phyloP scores from a whole-genome alignment of 306 rosid species.

The Arachis hypogaea region DNA sequence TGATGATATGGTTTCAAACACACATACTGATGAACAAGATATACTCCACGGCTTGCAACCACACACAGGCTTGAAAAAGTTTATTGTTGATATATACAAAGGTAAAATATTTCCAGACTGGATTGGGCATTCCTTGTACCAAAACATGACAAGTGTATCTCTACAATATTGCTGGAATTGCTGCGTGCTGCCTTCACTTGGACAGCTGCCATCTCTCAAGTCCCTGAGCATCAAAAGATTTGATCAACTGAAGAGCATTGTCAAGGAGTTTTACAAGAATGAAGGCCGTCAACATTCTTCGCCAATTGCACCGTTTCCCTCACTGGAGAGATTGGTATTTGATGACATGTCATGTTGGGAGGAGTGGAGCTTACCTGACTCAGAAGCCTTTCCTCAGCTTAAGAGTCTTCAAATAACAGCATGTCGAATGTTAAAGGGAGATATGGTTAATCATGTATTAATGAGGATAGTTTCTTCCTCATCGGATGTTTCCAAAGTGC shows the following conservation, averaged over 20 bases:
- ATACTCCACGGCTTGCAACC: slow-evolving; percentile 13
- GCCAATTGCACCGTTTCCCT: background rate
- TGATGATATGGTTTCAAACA: background rate
- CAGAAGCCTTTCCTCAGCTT: background rate
- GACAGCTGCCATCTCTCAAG: slow-evolving; percentile 14
- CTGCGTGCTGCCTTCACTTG: slow-evolving; percentile 23
- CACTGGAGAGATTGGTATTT: background rate
- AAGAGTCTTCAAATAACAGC: fast-evolving
- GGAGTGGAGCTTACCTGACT: slow-evolving; percentile 10
- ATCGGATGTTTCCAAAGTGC: too few species aligned
- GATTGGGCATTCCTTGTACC: slow-evolving; percentile 17
- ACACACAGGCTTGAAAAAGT: background rate
- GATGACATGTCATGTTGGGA: background rate
- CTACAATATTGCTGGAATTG: background rate
- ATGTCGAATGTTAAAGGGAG: slow-evolving; percentile 15
- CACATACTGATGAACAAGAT: background rate
- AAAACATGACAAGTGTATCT: background rate
- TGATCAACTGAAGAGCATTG: background rate
- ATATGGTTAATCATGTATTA: background rate
- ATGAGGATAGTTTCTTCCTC: background rate
- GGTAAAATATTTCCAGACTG: slow-evolving; percentile 8
- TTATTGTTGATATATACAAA: background rate
- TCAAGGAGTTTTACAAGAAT: background rate
- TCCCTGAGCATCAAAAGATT: background rate
- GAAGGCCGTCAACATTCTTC: background rate